phyloP scores from a whole-genome alignment of 345 rosid species.

The Euphorbia pulcherrima region DNA sequence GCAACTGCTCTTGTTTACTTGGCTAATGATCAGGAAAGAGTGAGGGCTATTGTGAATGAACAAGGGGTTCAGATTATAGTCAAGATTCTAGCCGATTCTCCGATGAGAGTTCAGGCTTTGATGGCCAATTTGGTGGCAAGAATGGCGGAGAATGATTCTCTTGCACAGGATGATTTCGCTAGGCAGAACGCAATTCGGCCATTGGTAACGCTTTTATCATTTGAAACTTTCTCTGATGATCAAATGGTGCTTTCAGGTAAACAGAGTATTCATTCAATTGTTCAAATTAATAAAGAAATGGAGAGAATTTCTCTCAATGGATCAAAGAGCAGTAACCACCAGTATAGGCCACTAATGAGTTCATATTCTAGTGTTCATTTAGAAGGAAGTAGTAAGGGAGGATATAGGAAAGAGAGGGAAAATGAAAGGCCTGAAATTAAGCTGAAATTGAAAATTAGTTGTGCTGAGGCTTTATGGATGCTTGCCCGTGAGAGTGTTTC shows the following conservation, averaged over 20 bases:
- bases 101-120: conserved; percentile 60
- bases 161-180: conserved; percentile 85
- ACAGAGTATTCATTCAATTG: conserved; percentile 66
- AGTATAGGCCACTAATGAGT: conserved; percentile 33
- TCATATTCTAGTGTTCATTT: conserved; percentile 42
- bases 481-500: conserved; percentile 64
- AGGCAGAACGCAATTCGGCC: conserved; percentile 77
- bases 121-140: conserved; percentile 61
- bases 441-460: conserved; percentile 52
- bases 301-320: conserved; percentile 28
- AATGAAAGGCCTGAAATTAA: conserved; percentile 63
- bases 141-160: conserved; percentile 62
- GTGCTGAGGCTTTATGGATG: conserved; percentile 82
- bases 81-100: conserved; percentile 60
- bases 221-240: conserved; percentile 61
- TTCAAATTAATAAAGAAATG: conserved; percentile 67
- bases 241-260: conserved; percentile 36
- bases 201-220: conserved; percentile 62
- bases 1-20: conserved; percentile 39
- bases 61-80: conserved; percentile 61
- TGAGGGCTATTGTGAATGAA: conserved; percentile 46
- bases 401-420: conserved; percentile 65
- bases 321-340: conserved; percentile 18
- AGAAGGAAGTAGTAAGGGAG: conserved; percentile 32
- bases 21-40: conserved; percentile 63